A percentile compares a stretch with the other conserved stretches of the same genome.
phyloP scores from a whole-genome alignment of 768 basidiomycete genomes.

The Porphyrellus cyaneotinctus region DNA sequence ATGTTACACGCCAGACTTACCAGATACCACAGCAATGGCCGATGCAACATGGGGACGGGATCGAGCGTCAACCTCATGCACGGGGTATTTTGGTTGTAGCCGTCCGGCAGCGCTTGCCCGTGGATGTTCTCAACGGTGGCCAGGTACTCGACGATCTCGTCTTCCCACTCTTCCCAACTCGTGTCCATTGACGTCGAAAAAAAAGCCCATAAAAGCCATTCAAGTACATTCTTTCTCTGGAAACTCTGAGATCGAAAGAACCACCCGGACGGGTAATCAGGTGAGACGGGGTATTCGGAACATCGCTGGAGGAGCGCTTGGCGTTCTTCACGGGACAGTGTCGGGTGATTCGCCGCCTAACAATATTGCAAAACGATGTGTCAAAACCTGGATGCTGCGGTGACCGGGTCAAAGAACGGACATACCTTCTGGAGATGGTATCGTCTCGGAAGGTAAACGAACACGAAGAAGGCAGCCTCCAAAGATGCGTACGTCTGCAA shows the following conservation, averaged over 20 bases:
- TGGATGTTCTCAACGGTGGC: conserved; percentile 36
- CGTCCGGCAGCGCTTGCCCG: conserved; percentile 39
- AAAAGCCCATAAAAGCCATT: conserved; percentile 66
- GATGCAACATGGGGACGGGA: conserved; percentile 49
- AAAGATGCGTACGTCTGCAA: conserved; percentile 33
- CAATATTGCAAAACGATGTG: background rate
- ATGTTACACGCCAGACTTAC: conserved; percentile 33
- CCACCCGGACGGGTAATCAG: conserved; percentile 47
- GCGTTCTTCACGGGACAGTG: conserved; percentile 40
- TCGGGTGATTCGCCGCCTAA: conserved; percentile 37
- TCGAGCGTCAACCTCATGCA: conserved; percentile 55
- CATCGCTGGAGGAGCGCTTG: conserved; percentile 49
- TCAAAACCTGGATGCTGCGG: background rate
- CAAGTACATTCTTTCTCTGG: conserved; percentile 45
- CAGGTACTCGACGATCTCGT: conserved; percentile 51
- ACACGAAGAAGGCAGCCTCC: conserved; percentile 48
- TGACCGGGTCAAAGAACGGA: background rate
- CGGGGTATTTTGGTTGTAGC: conserved; percentile 35
- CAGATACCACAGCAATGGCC: conserved; percentile 63
- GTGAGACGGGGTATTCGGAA: conserved; percentile 15
- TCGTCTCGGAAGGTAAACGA: conserved; percentile 47
- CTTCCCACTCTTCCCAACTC: conserved; percentile 37
- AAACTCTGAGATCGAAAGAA: conserved; percentile 39
- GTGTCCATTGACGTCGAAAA: conserved; percentile 42
- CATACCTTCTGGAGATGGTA: conserved; percentile 43